phyloP scores from a whole-genome alignment of 208 protist species.

The Ichthyophonus hoferi region DNA sequence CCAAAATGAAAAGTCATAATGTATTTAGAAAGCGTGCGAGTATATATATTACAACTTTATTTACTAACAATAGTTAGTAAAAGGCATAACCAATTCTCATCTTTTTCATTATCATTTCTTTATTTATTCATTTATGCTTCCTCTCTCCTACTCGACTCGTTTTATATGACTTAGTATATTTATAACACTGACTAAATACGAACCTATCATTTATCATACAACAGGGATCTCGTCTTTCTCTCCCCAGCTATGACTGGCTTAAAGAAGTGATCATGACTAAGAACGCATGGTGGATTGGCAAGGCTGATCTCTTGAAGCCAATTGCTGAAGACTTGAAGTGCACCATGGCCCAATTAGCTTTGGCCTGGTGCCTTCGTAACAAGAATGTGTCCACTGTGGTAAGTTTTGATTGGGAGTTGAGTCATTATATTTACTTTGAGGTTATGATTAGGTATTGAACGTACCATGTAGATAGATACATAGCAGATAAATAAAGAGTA shows the following conservation, averaged over 20 bases:
- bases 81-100: no score
- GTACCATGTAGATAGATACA: no score
- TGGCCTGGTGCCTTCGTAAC: slow-evolving; percentile 49
- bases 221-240: slow-evolving; percentile 17
- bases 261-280: slow-evolving; percentile 24
- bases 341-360: slow-evolving; percentile 43
- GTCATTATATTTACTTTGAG: no score
- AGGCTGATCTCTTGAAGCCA: slow-evolving; percentile 35
- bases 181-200: background rate
- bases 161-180: slow-evolving; percentile 1
- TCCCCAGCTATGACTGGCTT: slow-evolving; percentile 35
- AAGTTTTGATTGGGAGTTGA: no score
- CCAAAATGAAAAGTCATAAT: no score
- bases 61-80: no score
- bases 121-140: no score
- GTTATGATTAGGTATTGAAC: no score
- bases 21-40: no score
- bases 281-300: background rate
- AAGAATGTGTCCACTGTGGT: slow-evolving; percentile 25
- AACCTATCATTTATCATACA: background rate
- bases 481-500: no score
- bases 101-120: no score
- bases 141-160: background rate
- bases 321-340: slow-evolving; percentile 53
- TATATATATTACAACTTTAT: no score